phyloP scores from a whole-genome alignment of 495 filamentous ascomycete species.

The Gamarada debralockiae region DNA sequence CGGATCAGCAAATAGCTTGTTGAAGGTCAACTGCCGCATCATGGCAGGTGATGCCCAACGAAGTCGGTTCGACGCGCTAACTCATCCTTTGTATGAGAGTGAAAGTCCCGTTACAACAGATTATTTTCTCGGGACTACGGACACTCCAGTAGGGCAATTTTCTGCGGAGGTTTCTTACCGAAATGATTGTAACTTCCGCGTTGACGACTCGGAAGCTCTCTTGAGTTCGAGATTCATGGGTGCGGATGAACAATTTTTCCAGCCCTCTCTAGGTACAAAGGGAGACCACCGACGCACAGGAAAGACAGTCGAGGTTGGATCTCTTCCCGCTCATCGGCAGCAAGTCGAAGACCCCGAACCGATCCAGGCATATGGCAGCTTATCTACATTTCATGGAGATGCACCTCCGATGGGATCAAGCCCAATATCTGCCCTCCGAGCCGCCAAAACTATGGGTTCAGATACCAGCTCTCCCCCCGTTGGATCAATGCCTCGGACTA shows the following conservation, averaged over 20 bases:
- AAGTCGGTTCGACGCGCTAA: conserved; percentile 58
- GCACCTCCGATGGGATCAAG: conserved; percentile 72
- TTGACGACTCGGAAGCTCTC: conserved; percentile 86
- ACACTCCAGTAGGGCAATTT: conserved; percentile 82
- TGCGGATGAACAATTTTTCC: conserved; percentile 81
- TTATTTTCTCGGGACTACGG: conserved; percentile 73
- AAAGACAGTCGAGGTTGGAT: conserved; percentile 59
- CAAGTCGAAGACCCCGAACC: conserved; percentile 52
- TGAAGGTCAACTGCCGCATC: conserved; percentile 79
- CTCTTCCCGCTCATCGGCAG: conserved; percentile 57
- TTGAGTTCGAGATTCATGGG: conserved; percentile 96
- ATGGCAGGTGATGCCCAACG: conserved; percentile 48
- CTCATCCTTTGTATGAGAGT: conserved; percentile 66
- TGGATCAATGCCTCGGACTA: conserved; percentile 54
- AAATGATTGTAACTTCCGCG: conserved; percentile 81
- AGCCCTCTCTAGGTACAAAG: conserved; percentile 56
- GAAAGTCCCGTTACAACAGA: conserved; percentile 64
- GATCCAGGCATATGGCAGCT: conserved; percentile 82
- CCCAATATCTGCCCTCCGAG: conserved; percentile 79
- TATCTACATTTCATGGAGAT: conserved; percentile 88
- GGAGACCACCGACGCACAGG: conserved; percentile 29
- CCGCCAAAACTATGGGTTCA: conserved; percentile 53
- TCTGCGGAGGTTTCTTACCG: conserved; percentile 79
- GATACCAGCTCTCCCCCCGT: conserved; percentile 59
- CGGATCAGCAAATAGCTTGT: conserved; percentile 51